Evolutionary conservation across 768 basidiomycete species (phyloP), one percentile per base, ranked within the genome.

Genomic region (Termitomyces sp.): DNA sequence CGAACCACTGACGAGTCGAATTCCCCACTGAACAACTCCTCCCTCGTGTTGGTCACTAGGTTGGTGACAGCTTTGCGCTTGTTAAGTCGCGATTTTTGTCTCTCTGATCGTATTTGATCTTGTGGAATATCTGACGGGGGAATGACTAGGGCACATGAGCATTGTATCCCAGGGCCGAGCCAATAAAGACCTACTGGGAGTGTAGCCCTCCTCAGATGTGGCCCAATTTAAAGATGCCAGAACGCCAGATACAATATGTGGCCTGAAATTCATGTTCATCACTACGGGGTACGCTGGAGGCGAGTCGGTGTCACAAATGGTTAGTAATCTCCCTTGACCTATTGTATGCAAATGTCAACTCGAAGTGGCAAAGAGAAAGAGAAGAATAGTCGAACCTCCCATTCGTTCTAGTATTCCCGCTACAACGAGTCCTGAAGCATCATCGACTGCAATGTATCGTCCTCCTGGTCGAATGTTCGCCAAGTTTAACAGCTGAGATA

Each of bases 201-300:
- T 80, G 66, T 95, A 91, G 20, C 86, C 84, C 68, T 89, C 86
- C 60, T 93, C 87, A 15, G 88, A 86, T 11, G 92, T 90, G 29
- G 92, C 91, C 96, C 96, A 99, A 71, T 97, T 97, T 20, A 98
- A 74, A 0, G 86, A 86, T 2, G 82, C 77, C 60, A 93, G 75
- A 11, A 87, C 79, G 5, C 81, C 73, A 17, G 80, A 76, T n/a
- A 81, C 68, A 11, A 76, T 68, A 48, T 83, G 79, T 43, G 82
- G 76, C 14, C 83, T 76, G 69, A 95, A 94, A 74, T 98, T 98
- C 92, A 98, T 94, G 61, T 88, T 79, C 3, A 79, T 77, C 70
- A 94, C 73, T 25, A 94, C 83, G 12, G 92, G 91, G 72, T 93
- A 96, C 46, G 94, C 89, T 7, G 97, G 96, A 5, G 96, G 95